Percentiles rank a stretch among this genome's conserved stretches.
These are phyloP conservation scores for Aschersonia sp. DNA, from an alignment of 2,329 filamentous ascomycete genomes.

Conservation along the genomic window DNA sequence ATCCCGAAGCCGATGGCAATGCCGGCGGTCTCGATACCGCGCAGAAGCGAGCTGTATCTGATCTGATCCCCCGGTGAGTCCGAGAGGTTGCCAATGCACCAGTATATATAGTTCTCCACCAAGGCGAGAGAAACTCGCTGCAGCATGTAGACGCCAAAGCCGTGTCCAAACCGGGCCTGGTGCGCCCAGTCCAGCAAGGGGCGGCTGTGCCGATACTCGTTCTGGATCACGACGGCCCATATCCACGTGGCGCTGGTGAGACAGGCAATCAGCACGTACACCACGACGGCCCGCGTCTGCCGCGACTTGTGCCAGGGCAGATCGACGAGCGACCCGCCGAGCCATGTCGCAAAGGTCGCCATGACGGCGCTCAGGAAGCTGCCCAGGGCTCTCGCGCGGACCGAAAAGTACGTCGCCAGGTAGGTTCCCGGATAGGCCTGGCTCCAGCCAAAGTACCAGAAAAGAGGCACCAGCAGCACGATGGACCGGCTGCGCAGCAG, in stretches of 20 bases:
- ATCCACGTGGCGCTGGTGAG: slow-evolving; percentile 30
- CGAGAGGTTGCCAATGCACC: slow-evolving; percentile 29
- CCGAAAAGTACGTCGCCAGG: slow-evolving; percentile 20
- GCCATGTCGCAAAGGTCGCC: slow-evolving; percentile 19
- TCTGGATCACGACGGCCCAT: slow-evolving; percentile 30
- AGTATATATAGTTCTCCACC: slow-evolving; percentile 30
- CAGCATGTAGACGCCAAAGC: slow-evolving; percentile 26
- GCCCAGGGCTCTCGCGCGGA: slow-evolving; percentile 30
- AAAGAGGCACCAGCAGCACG: slow-evolving; percentile 3
- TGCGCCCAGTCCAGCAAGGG: slow-evolving; percentile 28
- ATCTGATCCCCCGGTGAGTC: slow-evolving; percentile 28
- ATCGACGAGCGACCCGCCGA: slow-evolving; percentile 20
- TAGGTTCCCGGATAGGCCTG: slow-evolving; percentile 27
- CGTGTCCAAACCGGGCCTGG: slow-evolving; percentile 18
- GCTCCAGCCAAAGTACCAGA: slow-evolving; percentile 13
- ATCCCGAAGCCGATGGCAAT: slow-evolving; percentile 27
- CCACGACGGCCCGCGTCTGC: slow-evolving; percentile 22
- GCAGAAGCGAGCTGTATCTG: slow-evolving; percentile 26
- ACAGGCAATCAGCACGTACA: slow-evolving; percentile 23
- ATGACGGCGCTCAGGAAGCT: slow-evolving; percentile 20
- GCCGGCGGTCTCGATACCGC: slow-evolving; percentile 25
- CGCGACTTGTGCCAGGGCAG: slow-evolving; percentile 21
- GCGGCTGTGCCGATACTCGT: slow-evolving; percentile 26
- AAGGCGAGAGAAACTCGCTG: slow-evolving; percentile 22
- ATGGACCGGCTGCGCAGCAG: slow-evolving; percentile 9